Base-by-base conservation (phyloP, 1,284 basidiomycete species). In the Schizophyllum amplum region DNA sequence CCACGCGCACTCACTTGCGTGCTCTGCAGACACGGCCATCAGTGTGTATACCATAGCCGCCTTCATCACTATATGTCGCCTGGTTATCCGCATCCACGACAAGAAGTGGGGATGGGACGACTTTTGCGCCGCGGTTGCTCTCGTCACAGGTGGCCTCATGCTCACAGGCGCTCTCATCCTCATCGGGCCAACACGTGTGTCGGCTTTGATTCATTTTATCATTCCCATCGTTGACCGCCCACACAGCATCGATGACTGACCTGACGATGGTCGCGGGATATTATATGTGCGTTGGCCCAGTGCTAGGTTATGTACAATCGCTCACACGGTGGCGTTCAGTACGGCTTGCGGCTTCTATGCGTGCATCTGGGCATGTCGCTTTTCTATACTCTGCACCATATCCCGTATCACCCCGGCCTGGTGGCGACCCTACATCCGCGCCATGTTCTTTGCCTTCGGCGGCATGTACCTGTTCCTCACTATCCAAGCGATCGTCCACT, bases 361-460 rank as follows among this genome's bases (percentile, higher is more conserved):
- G 52, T 53, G 27, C 51, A 67, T 42, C 33, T 42, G 66, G 66
- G 56, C 64, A 25, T 62, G 64, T 15, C 58, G 67, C 15, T 50
- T 66, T 25, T 68, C 67, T 11, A 66, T 68, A 33, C 58, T 68
- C 20, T 60, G 66, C 52, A 65, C 64, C 9, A 52, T 67, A 21
- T 61, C 67, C 46, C 63, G 67, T 4, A 58, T 67, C 17, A 62
- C 63, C 6, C 46, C 60, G 3, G 56, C 60, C 25, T 60, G 33
- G 17, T 24, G 63, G 23, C 61, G 61, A 17, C 59, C 51, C 21
- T 13, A 63, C 17, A 54, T 68, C 1, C 59, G 61, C 27, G 53
- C 51, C 15, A 46, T 63, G 1, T 64, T 60, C 2, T 52, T 55
- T 6, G 49, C 60, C 1, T 66, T 66, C 54, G 47, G 61, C 20